A percentile compares a stretch with the other conserved stretches of the same genome.
Evolutionary conservation across 805 yeast genomes (phyloP).

Genomic region (Metschnikowia vanudenii): DNA sequence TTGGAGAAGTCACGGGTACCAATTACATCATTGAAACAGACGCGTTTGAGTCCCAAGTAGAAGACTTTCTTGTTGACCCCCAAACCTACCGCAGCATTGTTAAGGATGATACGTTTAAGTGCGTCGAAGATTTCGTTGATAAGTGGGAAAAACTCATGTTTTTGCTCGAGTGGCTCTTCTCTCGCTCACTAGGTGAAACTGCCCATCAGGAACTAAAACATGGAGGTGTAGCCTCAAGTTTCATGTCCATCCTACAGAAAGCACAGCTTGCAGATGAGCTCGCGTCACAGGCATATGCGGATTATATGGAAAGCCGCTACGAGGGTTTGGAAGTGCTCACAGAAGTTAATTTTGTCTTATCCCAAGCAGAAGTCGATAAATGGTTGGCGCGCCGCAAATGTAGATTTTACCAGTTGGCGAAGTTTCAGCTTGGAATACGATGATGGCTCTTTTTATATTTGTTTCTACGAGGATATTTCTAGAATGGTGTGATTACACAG

Average conservation of each 20-base stretch:
- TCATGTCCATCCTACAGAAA: not conserved
- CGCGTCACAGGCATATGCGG: constrained; percentile 1
- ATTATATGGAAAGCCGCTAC: constrained; percentile 8
- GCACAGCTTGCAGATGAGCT: constrained; percentile 5
- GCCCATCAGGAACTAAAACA: too few species aligned
- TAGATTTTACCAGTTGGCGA: constrained; percentile 3
- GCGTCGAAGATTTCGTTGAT: constrained; percentile 21
- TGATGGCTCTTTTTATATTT: not conserved
- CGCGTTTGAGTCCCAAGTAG: not conserved
- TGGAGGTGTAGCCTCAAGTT: too few species aligned
- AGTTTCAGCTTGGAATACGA: not conserved
- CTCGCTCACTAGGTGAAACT: constrained; percentile 10
- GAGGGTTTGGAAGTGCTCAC: constrained; percentile 16
- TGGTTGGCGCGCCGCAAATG: constrained; percentile 2
- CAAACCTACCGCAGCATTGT: constrained; percentile 8
- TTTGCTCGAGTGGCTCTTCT: constrained; percentile 25
- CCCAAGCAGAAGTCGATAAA: constrained; percentile 1
- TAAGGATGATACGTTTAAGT: constrained; percentile 8
- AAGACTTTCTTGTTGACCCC: constrained; percentile 3
- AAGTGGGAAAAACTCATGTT: constrained; percentile 28
- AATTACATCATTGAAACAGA: not conserved
- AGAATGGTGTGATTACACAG: too few species aligned
- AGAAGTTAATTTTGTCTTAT: constrained; percentile 11
- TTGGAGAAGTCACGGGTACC: not conserved
- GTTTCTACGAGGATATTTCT: too few species aligned